A percentile compares a stretch with the other conserved stretches of the same genome.
These are phyloP conservation scores for Chrysanthemum makinoi DNA, from an alignment of 129 eudicot species.

Conservation along the genomic window DNA sequence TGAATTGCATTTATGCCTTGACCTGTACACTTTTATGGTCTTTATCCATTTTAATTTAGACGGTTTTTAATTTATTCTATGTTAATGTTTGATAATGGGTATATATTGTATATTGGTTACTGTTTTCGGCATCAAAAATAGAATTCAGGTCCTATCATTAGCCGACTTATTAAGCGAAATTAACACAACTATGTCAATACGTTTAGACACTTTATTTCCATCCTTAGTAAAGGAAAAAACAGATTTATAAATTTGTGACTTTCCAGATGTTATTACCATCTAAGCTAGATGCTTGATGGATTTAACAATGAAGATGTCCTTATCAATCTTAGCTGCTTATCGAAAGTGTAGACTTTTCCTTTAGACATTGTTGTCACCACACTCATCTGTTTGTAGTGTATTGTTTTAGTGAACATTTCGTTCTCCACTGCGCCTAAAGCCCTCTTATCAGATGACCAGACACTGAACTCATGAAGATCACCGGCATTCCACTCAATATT, in stretches of 20 bases:
- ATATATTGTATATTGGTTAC: no score
- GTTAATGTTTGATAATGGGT: no score
- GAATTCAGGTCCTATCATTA: no score
- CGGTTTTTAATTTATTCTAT: no score
- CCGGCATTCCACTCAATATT: slow-evolving; percentile 58
- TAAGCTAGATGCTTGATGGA: neutral
- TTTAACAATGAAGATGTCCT: slow-evolving; percentile 20
- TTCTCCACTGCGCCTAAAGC: neutral
- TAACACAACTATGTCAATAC: no score
- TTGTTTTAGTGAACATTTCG: slow-evolving; percentile 25
- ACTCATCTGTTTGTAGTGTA: slow-evolving; percentile 47
- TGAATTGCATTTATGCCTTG: no score
- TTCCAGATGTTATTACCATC: neutral
- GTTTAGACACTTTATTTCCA: neutral
- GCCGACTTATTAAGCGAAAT: no score
- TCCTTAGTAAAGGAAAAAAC: neutral
- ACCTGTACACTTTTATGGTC: no score
- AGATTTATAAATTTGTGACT: neutral
- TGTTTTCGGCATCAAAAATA: no score
- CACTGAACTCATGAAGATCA: slow-evolving; percentile 45
- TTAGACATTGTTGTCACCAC: slow-evolving; percentile 31
- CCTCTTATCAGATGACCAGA: slow-evolving; percentile 29
- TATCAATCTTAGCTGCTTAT: slow-evolving; percentile 38
- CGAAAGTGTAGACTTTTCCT: slow-evolving; percentile 46
- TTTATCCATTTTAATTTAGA: no score